These are phyloP conservation scores for Fusarium tjaetaba DNA, from an alignment of 2,329 filamentous ascomycete genomes.

Conservation along the genomic window DNA sequence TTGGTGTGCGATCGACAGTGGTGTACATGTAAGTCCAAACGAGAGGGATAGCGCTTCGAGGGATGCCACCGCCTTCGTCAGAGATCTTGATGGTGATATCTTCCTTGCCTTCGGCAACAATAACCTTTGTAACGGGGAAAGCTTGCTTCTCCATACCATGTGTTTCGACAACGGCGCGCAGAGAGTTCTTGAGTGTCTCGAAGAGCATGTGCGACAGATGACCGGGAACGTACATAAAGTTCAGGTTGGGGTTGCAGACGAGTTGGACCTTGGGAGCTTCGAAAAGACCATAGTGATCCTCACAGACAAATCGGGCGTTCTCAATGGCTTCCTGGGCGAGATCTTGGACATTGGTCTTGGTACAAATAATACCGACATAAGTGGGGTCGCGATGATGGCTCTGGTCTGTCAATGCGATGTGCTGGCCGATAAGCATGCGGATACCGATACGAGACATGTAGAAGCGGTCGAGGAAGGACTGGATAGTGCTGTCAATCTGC, in stretches of 20 bases:
- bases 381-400: conserved; percentile 87
- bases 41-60: conserved; percentile 88
- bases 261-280: conserved; percentile 97
- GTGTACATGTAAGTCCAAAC: conserved; percentile 99
- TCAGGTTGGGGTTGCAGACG: conserved; percentile 90
- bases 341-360: conserved; percentile 95
- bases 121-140: conserved; percentile 96
- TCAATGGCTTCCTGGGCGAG: conserved; percentile 97
- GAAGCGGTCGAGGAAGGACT: conserved; percentile 97
- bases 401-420: conserved; percentile 96
- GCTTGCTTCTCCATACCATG: conserved; percentile 96
- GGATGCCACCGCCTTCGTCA: conserved; percentile 96
- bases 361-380: conserved; percentile 99
- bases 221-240: conserved; percentile 99
- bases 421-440: conserved; percentile 98
- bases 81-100: conserved; percentile 99
- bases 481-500: conserved; percentile 98
- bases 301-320: conserved; percentile 98
- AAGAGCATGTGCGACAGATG: conserved; percentile 99
- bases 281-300: conserved; percentile 97
- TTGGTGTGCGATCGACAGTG: conserved; percentile 95
- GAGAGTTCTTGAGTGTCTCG: conserved; percentile 97
- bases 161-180: conserved; percentile 94
- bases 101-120: conserved; percentile 96
- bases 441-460: conserved; percentile 99